Conservation (phyloP, 2,329 filamentous ascomycete genomes). For the Fusarium oligoseptatum region DNA sequence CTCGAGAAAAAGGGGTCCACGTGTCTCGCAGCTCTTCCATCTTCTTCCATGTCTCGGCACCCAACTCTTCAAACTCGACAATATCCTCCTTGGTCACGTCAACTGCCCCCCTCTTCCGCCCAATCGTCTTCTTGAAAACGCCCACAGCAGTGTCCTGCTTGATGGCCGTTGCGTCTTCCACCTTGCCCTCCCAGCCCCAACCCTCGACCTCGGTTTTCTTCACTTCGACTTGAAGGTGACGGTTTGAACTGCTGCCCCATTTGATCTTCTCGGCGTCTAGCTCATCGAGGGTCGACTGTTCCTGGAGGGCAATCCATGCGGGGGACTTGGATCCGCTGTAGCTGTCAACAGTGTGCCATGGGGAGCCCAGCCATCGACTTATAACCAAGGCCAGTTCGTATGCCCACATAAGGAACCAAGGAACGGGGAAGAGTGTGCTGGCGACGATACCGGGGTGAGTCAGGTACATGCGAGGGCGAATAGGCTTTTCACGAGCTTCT, state of each 20-base stretch:
- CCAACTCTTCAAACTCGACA: slow-evolving; percentile 72
- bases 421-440: slow-evolving; percentile 84
- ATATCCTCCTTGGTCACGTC: slow-evolving; percentile 72
- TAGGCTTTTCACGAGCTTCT: slow-evolving; percentile 39
- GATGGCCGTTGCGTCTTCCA: slow-evolving; percentile 59
- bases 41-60: slow-evolving; percentile 73
- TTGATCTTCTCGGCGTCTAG: slow-evolving; percentile 72
- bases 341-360: slow-evolving; percentile 85
- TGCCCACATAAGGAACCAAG: slow-evolving; percentile 74
- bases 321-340: slow-evolving; percentile 83
- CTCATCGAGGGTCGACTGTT: slow-evolving; percentile 72
- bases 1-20: slow-evolving; percentile 59
- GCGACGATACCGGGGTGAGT: slow-evolving; percentile 89
- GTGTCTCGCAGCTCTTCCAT: slow-evolving; percentile 78
- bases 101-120: slow-evolving; percentile 69
- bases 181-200: slow-evolving; percentile 80
- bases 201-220: slow-evolving; percentile 87
- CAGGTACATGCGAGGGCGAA: slow-evolving; percentile 76
- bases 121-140: slow-evolving; percentile 64
- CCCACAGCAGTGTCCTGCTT: slow-evolving; percentile 60
- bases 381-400: slow-evolving; percentile 79
- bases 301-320: slow-evolving; percentile 81
- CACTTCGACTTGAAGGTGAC: slow-evolving; percentile 69
- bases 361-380: slow-evolving; percentile 82
- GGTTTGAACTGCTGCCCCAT: slow-evolving; percentile 84